Evolutionary conservation across 23 red algal species (phyloP), one percentile per base, ranked within the genome.

Genomic region (Gracilariopsis chorda): DNA sequence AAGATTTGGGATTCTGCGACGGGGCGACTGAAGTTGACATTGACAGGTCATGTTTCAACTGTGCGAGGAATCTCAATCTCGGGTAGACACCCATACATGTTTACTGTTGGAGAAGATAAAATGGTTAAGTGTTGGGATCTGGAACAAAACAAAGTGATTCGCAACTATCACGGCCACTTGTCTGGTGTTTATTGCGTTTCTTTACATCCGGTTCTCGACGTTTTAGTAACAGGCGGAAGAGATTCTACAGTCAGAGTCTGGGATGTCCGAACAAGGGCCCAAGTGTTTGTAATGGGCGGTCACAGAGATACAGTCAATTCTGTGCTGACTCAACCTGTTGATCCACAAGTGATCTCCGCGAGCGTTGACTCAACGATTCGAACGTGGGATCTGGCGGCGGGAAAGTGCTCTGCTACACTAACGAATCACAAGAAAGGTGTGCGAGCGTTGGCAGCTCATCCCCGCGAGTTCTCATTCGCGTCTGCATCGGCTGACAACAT

Each of bases 111-210:
- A 19, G 95, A 97, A 34, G 95, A 97, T 56, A 97, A 97, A 51
- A 85, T 71, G 79, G 95, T 97, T 33, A 97, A 97, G 43, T 97
- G 95, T 63, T 97, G 95, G 95, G 95, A 97, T 74, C 68, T 97
- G 44, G 95, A 97, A 75, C 82, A 86, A 46, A 97, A 97, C 83
- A 86, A 93, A 67, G 95, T 97, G 13, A 87, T 97, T 75, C 84
- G 95, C 32, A 87, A 97, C 81, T 97, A 93, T 69, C 95, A 97
- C 51, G 95, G 95, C 33, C 95, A 97, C 35, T 52, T 97, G 30
- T 97, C 95, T 39, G 95, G 95, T 28, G 95, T 97, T 21, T 97
- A 97, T 62, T 80, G 81, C 19, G 67, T 86, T 20, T 89, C 79
- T 20, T 73, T 97, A 20, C 95, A 97, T 58, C 95, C 95, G 37